Percentiles rank a stretch among this genome's conserved stretches.
Evolutionary conservation across 2,329 filamentous ascomycete species (phyloP).

Genomic region (Pseudomassariella vexata): DNA sequence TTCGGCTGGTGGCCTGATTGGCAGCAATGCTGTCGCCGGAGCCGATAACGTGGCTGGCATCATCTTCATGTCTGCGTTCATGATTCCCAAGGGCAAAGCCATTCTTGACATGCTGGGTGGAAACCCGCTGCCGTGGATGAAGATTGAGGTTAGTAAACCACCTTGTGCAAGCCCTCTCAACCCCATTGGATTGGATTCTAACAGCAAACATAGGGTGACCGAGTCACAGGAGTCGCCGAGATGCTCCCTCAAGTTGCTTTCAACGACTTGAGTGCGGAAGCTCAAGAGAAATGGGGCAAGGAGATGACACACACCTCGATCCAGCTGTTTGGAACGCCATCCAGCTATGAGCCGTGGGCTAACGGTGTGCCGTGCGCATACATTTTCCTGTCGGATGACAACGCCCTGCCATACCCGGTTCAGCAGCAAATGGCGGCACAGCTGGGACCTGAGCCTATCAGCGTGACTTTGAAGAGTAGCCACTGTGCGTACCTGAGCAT

Average conservation of each 20-base stretch:
- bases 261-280: constrained; percentile 8
- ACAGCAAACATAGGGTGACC: constrained; percentile 7
- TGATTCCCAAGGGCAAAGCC: constrained; percentile 5
- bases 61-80: constrained; percentile 6
- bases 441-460: constrained; percentile 4
- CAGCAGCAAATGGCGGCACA: constrained; percentile 13
- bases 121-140: constrained; percentile 10
- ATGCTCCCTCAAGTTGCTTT: constrained; percentile 7
- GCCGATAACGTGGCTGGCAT: constrained; percentile 5
- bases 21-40: constrained; percentile 5
- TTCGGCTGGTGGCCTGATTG: constrained; percentile 5
- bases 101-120: constrained; percentile 10
- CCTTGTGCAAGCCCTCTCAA: no score
- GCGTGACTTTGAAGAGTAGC: constrained; percentile 8
- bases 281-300: constrained; percentile 6
- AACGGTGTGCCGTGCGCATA: constrained; percentile 9
- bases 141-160: constrained; percentile 7
- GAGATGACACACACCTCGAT: constrained; percentile 10
- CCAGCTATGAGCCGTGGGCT: constrained; percentile 12
- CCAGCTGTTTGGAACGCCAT: constrained; percentile 8
- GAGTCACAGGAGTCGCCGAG: constrained; percentile 6
- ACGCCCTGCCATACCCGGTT: constrained; percentile 8
- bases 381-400: constrained; percentile 10
- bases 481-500: constrained; percentile 12
- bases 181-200: neutral